phyloP scores from a whole-genome alignment of 192 early-diverging fungal species.

The Coemansia sp. region DNA sequence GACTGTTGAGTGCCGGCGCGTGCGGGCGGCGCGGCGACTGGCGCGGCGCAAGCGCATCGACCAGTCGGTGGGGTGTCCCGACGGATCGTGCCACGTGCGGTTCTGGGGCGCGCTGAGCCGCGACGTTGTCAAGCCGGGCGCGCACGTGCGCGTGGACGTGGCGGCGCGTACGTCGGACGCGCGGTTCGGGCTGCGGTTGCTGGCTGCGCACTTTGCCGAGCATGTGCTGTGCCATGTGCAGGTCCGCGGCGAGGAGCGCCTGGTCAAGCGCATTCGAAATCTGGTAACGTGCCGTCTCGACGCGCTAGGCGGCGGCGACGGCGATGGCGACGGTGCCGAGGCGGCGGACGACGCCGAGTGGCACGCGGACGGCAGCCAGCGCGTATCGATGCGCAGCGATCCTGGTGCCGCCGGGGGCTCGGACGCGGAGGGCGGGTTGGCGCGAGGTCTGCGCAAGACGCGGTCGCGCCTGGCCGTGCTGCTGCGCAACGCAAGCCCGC shows the following conservation, averaged over 20 bases:
- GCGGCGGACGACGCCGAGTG: neutral
- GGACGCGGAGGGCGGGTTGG: constrained; percentile 4
- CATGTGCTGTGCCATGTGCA: constrained; percentile 45
- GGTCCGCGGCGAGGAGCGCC: constrained; percentile 42
- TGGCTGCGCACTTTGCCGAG: constrained; percentile 41
- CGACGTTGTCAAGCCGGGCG: constrained; percentile 41
- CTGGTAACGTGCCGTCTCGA: constrained; percentile 30
- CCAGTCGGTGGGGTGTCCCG: constrained; percentile 49
- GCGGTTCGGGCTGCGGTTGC: constrained; percentile 33
- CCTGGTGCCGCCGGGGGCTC: constrained; percentile 2
- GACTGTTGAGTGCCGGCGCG: constrained; percentile 20
- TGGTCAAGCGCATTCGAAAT: constrained; percentile 31
- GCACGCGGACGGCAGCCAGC: neutral
- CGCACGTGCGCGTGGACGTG: constrained; percentile 28
- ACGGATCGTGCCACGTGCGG: constrained; percentile 45
- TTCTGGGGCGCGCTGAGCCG: constrained; percentile 33
- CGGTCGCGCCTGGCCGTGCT: constrained; percentile 31
- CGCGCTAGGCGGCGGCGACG: constrained; percentile 1
- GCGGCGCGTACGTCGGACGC: constrained; percentile 36
- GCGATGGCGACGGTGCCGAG: neutral
- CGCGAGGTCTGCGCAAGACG: constrained; percentile 27
- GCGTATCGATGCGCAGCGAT: constrained; percentile 8
- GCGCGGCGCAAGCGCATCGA: constrained; percentile 31
- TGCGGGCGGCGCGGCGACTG: constrained; percentile 20
- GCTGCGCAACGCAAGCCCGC: constrained; percentile 13